Base-by-base conservation (phyloP, 2,329 filamentous ascomycete species). In the Knoxdaviesia proteae region DNA sequence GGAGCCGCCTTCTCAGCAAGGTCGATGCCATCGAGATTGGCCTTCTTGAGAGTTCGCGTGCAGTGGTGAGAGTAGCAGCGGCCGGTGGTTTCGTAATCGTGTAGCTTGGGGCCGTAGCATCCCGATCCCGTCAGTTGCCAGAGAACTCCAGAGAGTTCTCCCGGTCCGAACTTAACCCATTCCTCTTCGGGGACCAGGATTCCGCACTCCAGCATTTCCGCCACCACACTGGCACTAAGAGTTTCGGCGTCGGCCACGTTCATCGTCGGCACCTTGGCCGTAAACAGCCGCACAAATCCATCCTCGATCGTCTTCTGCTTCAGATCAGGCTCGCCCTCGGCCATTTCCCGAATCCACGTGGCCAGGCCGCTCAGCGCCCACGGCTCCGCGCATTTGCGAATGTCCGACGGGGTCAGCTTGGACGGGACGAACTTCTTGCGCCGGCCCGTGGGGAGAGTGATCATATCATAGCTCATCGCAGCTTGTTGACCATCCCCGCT, bases 201-300 rank as follows among this genome's bases (percentile, higher is more conserved):
- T 36, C 77, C 79, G 6, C 79, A 75, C 30, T 73, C 69, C 49
- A 88, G 72, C 83, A 98, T 90, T 39, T 78, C 73, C 43, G 75
- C 67, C 2, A 93, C 77, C 0, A 94, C 82, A 36, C 74, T 75
- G 45, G 74, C 71, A 47, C 83, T 84, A 42, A 98, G 66, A 1
- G 78, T 80, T 56, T 98, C 90, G 0, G 90, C 90, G 64, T 98
- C 92, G 5, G 88, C 87, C 37, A 90, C 88, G 52, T 98, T 96
- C 84, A 98, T 94, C 0, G 86, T 98, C 0, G 90, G 87, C 1
- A 98, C 86, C 58, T 94, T 96, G 60, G 83, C 74, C 2, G 84
- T 93, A 57, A 98, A 96, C 6, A 98, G 65, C 32, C 78, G 81
- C 37, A 94, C 77, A 37, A 98, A 68, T 3, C 84, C 87, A 50